Conservation (phyloP, 306 rosid genomes). For the Vigna unguiculata region DNA sequence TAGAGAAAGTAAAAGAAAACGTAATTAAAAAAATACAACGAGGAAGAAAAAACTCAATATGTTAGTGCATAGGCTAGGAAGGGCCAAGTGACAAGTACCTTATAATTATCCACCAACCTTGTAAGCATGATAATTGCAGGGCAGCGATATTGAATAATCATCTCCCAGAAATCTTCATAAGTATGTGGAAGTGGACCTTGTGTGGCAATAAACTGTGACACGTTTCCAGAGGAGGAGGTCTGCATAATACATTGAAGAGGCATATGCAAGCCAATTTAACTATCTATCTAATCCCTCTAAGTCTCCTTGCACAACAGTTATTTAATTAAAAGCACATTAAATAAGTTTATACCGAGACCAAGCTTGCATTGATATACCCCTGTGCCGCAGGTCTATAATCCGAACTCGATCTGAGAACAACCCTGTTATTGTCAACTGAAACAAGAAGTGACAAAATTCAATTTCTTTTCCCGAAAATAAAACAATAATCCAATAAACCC, state of each 20-base stretch:
- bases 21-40: background rate
- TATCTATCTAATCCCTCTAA: slow-evolving; percentile 18
- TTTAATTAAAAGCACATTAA: slow-evolving; percentile 4
- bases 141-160: slow-evolving; percentile 79
- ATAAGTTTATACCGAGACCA: slow-evolving; percentile 59
- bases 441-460: slow-evolving; percentile 23
- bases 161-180: slow-evolving; percentile 97
- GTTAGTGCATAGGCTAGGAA: slow-evolving; percentile 34
- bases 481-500: background rate
- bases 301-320: background rate
- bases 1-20: background rate
- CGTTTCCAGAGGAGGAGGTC: slow-evolving; percentile 62
- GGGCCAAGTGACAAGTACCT: slow-evolving; percentile 52
- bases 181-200: slow-evolving; percentile 97
- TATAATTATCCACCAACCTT: slow-evolving; percentile 75
- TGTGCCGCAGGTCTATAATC: slow-evolving; percentile 84
- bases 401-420: slow-evolving; percentile 68
- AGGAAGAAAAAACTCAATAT: background rate
- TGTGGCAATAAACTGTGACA: slow-evolving; percentile 86
- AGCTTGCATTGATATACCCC: slow-evolving; percentile 95
- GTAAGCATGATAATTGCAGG: slow-evolving; percentile 95
- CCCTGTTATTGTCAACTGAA: slow-evolving; percentile 81
- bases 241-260: slow-evolving; percentile 47
- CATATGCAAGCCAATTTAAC: slow-evolving; percentile 44
- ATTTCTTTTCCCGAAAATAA: background rate